Evolutionary conservation across 441 rosid species (phyloP), one percentile per base, ranked within the genome.

Genomic region (Isatis lusitanica): DNA sequence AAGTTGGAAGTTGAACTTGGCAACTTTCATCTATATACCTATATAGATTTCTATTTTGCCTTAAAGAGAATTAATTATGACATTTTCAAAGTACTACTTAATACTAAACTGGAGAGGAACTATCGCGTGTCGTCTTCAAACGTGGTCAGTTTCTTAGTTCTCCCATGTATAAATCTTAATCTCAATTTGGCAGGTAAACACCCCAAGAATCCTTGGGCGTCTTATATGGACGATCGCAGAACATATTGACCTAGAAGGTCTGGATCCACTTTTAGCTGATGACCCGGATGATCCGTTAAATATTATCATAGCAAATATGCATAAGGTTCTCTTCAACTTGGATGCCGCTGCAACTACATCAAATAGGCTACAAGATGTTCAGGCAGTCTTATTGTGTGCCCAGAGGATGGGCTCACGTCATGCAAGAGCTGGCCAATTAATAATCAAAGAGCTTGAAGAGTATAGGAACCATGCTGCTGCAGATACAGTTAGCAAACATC

Each of bases 241-340:
- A 78, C 99, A 95, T 83, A 85, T 95, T 76, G 93, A 95, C 81
- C 76, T 95, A 70, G 98, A 95, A 75, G 99, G 98, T 66, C 81
- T 93, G 80, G 99, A 95, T 87, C 99, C 98, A 47, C 97, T 95
- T 84, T 86, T 95, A 78, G 99, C 97, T 72, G 99, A 95, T 83
- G 99, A 93, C 78, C 99, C 99, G 13, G 97, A 95, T 67, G 99
- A 93, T 78, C 88, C 95, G 2, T 81, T 95, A 58, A 93, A 95
- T 80, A 87, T 93, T 5, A 85, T 95, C 24, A 68, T 95, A 70
- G 83, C 94, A 79, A 91, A 93, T 78, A 87, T 91, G 51, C 98
- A 83, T 76, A 93, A 95, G 82, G 95, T 93, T 75, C 85, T 95
- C 63, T 91, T 86, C 86, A 90, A 87, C 81, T 65, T 83, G 61